Conservation (phyloP, 2,329 filamentous ascomycete species). For the Clonostachys rhizophaga region DNA sequence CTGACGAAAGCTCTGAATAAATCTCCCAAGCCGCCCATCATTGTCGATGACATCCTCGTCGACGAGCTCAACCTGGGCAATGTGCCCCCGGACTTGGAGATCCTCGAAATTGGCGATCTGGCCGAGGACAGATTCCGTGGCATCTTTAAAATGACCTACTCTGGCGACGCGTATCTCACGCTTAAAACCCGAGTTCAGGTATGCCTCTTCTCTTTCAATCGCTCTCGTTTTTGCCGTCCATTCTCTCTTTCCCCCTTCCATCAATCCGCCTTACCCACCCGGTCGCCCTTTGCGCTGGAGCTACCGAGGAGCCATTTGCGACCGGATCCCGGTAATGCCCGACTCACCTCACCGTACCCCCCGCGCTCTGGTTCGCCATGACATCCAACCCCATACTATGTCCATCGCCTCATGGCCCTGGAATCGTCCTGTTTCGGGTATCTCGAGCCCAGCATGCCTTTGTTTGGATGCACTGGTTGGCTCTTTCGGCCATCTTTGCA, state of each 20-base stretch:
- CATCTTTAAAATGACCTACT: constrained; percentile 99
- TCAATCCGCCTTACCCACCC: no score
- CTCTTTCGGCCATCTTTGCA: no score
- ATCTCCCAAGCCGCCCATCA: constrained; percentile 95
- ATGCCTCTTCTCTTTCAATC: constrained; percentile 27
- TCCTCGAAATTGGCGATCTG: constrained; percentile 94
- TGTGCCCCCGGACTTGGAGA: constrained; percentile 91
- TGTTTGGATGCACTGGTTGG: no score
- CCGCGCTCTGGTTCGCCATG: background rate
- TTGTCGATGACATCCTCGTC: constrained; percentile 98
- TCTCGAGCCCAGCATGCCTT: background rate
- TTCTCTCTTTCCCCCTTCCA: background rate
- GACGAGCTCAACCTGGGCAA: constrained; percentile 96
- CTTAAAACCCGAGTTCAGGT: constrained; percentile 93
- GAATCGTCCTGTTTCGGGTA: background rate
- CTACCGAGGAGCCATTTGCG: background rate
- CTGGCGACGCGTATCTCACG: constrained; percentile 91
- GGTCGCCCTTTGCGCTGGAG: background rate
- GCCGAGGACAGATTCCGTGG: constrained; percentile 95
- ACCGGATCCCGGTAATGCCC: constrained; percentile 1
- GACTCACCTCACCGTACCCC: background rate
- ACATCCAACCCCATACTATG: background rate
- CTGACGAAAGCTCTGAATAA: constrained; percentile 95
- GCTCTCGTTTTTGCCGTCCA: background rate
- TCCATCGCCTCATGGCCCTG: background rate